A percentile compares a stretch with the other conserved stretches of the same genome.
phyloP scores from a whole-genome alignment of 805 yeast genomes.

The Starmerella roubikii region DNA sequence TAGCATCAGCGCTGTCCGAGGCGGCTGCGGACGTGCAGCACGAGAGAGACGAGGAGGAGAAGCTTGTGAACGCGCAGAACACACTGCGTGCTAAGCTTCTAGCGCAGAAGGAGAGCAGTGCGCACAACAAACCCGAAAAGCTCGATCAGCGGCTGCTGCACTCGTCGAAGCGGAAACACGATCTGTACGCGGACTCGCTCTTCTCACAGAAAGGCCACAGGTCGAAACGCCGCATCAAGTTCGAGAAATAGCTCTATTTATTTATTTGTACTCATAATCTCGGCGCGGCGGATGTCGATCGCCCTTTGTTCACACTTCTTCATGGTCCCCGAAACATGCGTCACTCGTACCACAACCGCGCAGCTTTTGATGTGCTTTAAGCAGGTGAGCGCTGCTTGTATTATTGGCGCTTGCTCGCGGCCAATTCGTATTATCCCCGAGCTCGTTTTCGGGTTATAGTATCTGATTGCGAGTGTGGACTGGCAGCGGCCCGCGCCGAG shows the following conservation, averaged over 20 bases:
- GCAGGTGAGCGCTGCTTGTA: constrained; percentile 49
- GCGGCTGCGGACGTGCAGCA: constrained; percentile 53
- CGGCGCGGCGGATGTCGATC: constrained; percentile 28
- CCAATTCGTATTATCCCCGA: constrained; percentile 74
- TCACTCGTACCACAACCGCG: constrained; percentile 42
- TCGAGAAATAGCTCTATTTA: constrained; percentile 28
- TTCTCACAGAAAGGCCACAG: constrained; percentile 29
- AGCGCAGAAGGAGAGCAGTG: constrained; percentile 4
- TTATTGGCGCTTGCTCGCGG: constrained; percentile 45
- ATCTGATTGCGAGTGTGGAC: constrained; percentile 49
- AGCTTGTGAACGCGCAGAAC: constrained; percentile 19
- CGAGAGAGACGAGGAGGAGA: constrained; percentile 24
- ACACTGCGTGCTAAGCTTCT: constrained; percentile 33
- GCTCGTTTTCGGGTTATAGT: constrained; percentile 67
- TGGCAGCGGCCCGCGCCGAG: constrained; percentile 55
- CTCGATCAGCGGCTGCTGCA: constrained; percentile 49
- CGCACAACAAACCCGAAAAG: constrained; percentile 28
- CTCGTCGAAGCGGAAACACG: constrained; percentile 29
- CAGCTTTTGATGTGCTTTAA: constrained; percentile 35
- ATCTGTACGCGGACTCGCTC: constrained; percentile 45
- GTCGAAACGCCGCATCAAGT: constrained; percentile 34
- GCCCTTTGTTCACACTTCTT: constrained; percentile 67
- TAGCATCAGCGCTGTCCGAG: constrained; percentile 57
- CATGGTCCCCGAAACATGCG: constrained; percentile 75
- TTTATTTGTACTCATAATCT: constrained; percentile 4